phyloP scores from a whole-genome alignment of 352 stramenopile genomes.

The Globisporangium nunn region DNA sequence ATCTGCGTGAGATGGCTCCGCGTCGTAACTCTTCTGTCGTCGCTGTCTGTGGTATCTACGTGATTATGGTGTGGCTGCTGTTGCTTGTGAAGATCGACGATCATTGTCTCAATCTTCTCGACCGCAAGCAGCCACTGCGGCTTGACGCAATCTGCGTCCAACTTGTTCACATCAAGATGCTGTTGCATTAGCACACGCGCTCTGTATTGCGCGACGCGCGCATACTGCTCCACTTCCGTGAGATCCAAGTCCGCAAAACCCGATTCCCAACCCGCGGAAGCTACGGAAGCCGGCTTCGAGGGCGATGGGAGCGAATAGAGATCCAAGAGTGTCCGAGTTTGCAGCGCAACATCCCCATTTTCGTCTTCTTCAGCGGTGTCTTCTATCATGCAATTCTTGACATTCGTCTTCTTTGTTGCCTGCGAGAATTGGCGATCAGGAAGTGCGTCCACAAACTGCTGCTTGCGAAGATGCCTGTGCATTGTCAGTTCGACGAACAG shows the following conservation, averaged over 20 bases:
- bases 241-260: conserved; percentile 42
- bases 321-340: conserved; percentile 24
- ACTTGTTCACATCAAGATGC: conserved; percentile 16
- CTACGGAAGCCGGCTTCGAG: conserved; percentile 15
- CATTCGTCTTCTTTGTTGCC: not conserved
- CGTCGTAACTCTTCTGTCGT: not conserved
- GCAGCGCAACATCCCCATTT: not conserved
- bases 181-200: conserved; percentile 34
- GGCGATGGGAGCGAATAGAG: conserved; percentile 32
- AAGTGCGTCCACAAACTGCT: conserved; percentile 14
- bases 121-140: conserved; percentile 40
- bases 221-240: conserved; percentile 38
- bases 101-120: conserved; percentile 19
- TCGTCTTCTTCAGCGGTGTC: not conserved
- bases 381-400: not conserved
- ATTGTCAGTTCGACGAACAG: not conserved
- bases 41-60: not conserved
- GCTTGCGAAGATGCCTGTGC: conserved; percentile 13
- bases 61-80: conserved; percentile 8
- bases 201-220: conserved; percentile 51
- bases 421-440: not conserved
- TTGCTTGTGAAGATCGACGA: conserved; percentile 16
- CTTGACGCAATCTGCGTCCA: conserved; percentile 21
- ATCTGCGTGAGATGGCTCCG: conserved; percentile 38
- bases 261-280: conserved; percentile 15